Base-by-base conservation (phyloP, 345 rosid genomes). In the Bretschneidera sinensis region DNA sequence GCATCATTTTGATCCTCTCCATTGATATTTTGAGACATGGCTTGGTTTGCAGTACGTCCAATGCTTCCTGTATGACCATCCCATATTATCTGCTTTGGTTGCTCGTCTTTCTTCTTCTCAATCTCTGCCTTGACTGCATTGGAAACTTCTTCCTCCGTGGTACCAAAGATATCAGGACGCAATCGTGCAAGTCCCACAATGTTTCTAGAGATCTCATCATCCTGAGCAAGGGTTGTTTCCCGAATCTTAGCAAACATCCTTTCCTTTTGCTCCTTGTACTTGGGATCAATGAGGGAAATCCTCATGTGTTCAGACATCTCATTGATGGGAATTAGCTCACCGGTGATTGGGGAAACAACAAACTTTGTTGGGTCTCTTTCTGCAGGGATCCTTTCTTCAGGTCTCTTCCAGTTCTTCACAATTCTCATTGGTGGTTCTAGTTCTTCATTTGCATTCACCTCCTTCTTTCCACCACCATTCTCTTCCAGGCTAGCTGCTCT, bases 251-350 rank as follows among this genome's bases (percentile, higher is more conserved):
- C 92, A 71, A 90, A 90, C 97, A 90, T 90, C 70, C 92, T 83
- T 59, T 90, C 97, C 65, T 87, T 90, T 74, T 90, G 97, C 73
- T 90, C 97, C 69, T 87, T 90, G 77, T 81, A 90, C 84, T 90
- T 90, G 8, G 97, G 97, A 74, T 90, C 97, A 35, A 90, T 90
- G 18, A 90, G 85, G 21, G 95, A 90, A 59, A 90, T 87, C 62
- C 95, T 74, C 83, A 90, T 89, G 71, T 89, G 97, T 66, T 89
- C 97, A 48, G 97, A 87, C 97, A 89, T 87, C 83, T 89, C 97
- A 56, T 65, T 89, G 51, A 81, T 85, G n/a, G 79, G 95, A 79
- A 89, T 87, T 48, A 89, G 77, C 82, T 89, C 97, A 2, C 95
- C 95, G 14, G 92, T 89, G 45, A 89, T 89, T 15, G 95, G 97